Evolutionary conservation across 148 eudicot genomes (phyloP), one percentile per base, ranked within the genome.

Genomic region (Spergularia bocconei): DNA sequence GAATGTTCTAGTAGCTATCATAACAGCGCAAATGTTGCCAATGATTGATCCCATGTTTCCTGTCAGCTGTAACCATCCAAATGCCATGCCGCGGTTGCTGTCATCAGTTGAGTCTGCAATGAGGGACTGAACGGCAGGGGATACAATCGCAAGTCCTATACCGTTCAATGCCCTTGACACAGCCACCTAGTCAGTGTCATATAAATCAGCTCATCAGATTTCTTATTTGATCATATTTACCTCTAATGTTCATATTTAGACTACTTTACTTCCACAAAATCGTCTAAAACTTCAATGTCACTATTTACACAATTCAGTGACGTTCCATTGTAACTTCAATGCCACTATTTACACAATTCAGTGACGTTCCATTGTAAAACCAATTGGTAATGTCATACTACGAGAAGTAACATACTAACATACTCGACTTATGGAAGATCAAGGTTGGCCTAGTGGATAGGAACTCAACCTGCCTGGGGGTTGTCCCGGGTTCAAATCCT

Each of bases 91-190:
- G 6, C 98, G 95, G 67, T 91, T 92, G 77, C 78, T 78, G 71
- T 94, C 98, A 68, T 89, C 91, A 12, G 97, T 91, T 65, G 98
- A 91, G 82, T 94, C 97, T 7, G 98, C 98, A 44, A 94, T 84
- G 11, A 94, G 87, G 67, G 98, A 94, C 52, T 82, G 89, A 70
- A 94, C 81, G 1, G 98, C 95, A 20, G 98, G 98, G 61, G 77
- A 75, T 51, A 94, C 98, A 25, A 94, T 85, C 48, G 98, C 98
- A 7, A 94, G 95, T 61, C 98, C 98, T 39, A 94, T 84, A 6
- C 98, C 98, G 70, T 91, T 94, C 64, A 94, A 47, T 23, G 91
- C 97, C 80, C 98, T 84, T 36, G 97, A 90, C 38, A 94, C 82
- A 4, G 98, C 98, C 55, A 94, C 93, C 98, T 93, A 73, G 68